phyloP scores from a whole-genome alignment of 1,139 yeast species.

The Petasospora rhodanensis region DNA sequence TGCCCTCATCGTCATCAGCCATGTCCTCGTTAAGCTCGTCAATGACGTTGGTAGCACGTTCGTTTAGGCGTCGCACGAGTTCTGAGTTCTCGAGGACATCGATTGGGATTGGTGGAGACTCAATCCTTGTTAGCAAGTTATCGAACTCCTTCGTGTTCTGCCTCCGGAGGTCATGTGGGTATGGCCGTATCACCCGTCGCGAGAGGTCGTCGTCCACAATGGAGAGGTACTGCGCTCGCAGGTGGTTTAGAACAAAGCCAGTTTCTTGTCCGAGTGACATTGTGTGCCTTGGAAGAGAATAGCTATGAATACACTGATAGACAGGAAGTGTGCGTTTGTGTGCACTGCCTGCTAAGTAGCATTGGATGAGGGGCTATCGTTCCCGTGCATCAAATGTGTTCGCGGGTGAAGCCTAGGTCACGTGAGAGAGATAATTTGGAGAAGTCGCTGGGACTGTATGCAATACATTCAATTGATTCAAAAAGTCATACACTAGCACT shows the following conservation, averaged over 20 bases:
- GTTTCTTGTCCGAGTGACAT: constrained; percentile 20
- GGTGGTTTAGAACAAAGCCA: constrained; percentile 15
- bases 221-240: constrained; percentile 20
- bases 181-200: constrained; percentile 21
- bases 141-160: constrained; percentile 9
- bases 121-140: constrained; percentile 14
- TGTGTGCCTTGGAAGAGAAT: no score
- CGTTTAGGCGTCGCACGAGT: constrained; percentile 8
- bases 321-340: no score
- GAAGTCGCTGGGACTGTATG: no score
- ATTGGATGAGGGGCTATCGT: no score
- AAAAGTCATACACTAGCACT: no score
- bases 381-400: no score
- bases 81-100: constrained; percentile 24
- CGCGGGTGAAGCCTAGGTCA: no score
- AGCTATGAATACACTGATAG: no score
- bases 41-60: constrained; percentile 7
- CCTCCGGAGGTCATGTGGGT: constrained; percentile 2
- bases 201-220: constrained; percentile 22
- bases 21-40: constrained; percentile 23
- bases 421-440: no score
- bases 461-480: no score
- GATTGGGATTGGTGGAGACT: constrained; percentile 29
- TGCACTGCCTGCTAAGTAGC: no score
- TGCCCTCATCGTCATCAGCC: constrained; percentile 10